Base-by-base conservation (phyloP, 2,329 filamentous ascomycete genomes). In the Hypoxylon sp. region DNA sequence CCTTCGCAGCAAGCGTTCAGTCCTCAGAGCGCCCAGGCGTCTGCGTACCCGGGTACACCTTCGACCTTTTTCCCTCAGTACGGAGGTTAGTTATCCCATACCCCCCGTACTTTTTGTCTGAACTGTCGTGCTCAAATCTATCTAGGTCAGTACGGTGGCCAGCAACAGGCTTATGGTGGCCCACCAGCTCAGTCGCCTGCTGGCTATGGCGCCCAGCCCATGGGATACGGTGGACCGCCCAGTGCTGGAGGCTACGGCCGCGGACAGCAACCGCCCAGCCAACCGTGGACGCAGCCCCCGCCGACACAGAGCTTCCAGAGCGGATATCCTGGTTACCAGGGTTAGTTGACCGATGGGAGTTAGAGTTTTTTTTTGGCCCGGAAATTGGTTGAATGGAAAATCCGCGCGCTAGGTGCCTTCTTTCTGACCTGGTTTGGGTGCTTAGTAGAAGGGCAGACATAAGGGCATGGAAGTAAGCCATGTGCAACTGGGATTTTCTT, bases 51-150 rank as follows among this genome's bases (percentile, higher is more conserved):
- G 69, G 92, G 90, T 74, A 92, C 93, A 46, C 91, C 93, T 46
- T 90, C 89, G 63, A 84, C 86, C 34, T 97, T 93, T 84, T 98
- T 97, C 80, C 94, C 95, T 71, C 96, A 98, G 81, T 98, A 98
- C 78, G 91, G 91, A 77, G 92, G 92, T 87, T 87, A 80, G 85
- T 84, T 12, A 58, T 43, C 25, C 30, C n/a, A n/a, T 63, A 48
- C 16, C 48, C n/a, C 47, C 27, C 85, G 66, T 80, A 79, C 67
- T 43, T 55, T 25, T 89, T 90, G n/a, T 84, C 85, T 74, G 83
- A 85, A 83, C 34, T 84, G 83, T 82, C 74, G 60, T 73, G 70
- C 76, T 79, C 69, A 79, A 74, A 71, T 52, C 5, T 63, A 70
- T 56, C 29, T 65, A 83, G 84, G 79, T 60, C 85, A 86, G 75